These are phyloP conservation scores for Coccomyxa sp. DNA, from an alignment of 139 green algal genomes.

Conservation along the genomic window DNA sequence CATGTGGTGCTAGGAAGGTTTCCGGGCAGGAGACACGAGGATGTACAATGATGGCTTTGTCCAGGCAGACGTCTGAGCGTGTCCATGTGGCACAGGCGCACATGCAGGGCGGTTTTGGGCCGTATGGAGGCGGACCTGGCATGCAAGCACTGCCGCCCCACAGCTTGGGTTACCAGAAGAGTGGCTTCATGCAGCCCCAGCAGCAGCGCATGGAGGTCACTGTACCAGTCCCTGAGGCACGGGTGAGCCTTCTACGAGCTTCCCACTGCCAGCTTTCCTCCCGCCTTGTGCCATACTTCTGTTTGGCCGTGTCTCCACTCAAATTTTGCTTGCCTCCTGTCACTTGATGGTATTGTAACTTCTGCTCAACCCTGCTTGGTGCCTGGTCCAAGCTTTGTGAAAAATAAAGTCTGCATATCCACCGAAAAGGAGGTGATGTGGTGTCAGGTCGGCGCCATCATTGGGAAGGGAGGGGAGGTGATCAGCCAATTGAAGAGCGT, in stretches of 20 bases:
- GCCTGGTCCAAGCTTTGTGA: constrained; percentile 7
- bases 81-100: neutral
- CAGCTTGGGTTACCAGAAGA: neutral
- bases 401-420: too few species aligned
- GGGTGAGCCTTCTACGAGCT: constrained; percentile 3
- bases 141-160: neutral
- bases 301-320: too few species aligned
- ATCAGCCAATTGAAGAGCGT: constrained; percentile 72
- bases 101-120: neutral
- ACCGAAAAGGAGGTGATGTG: constrained; percentile 25
- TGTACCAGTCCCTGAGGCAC: constrained; percentile 47
- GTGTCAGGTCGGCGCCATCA: constrained; percentile 61
- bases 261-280: too few species aligned
- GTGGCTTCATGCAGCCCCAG: neutral
- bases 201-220: constrained; percentile 41
- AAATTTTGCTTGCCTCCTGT: too few species aligned
- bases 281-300: too few species aligned
- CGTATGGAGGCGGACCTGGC: neutral
- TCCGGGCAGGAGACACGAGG: too few species aligned
- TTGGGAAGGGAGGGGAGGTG: constrained; percentile 57
- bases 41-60: too few species aligned
- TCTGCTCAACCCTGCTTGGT: neutral
- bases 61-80: too few species aligned
- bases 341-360: too few species aligned
- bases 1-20: too few species aligned